phyloP scores from a whole-genome alignment of 768 basidiomycete genomes.

The Boletales sp. region DNA sequence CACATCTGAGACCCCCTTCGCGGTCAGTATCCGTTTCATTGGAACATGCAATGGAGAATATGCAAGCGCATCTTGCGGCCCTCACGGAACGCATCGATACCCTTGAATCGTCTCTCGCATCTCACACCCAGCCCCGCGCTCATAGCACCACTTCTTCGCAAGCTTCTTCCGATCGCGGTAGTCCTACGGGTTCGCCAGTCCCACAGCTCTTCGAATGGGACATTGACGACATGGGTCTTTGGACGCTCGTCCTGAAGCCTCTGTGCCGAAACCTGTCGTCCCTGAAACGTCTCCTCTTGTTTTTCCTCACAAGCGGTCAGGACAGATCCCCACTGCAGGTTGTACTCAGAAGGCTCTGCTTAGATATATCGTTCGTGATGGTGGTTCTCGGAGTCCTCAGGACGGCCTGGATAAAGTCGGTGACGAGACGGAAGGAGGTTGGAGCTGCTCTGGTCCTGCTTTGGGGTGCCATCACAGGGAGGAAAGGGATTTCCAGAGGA shows the following conservation, averaged over 20 bases:
- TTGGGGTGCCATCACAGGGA: slow-evolving; percentile 69
- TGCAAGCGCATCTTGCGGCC: slow-evolving; percentile 80
- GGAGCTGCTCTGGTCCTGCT: slow-evolving; percentile 58
- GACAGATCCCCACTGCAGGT: slow-evolving; percentile 62
- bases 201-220: slow-evolving; percentile 50
- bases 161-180: slow-evolving; percentile 39
- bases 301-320: slow-evolving; percentile 54
- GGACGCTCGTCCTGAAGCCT: slow-evolving; percentile 71
- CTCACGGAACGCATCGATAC: slow-evolving; percentile 80
- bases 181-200: slow-evolving; percentile 34
- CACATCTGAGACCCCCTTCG: slow-evolving; percentile 43
- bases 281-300: slow-evolving; percentile 48
- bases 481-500: slow-evolving; percentile 50
- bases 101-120: slow-evolving; percentile 44
- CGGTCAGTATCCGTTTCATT: slow-evolving; percentile 34
- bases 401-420: slow-evolving; percentile 63
- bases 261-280: slow-evolving; percentile 47
- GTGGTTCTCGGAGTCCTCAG: slow-evolving; percentile 58
- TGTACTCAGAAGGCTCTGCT: slow-evolving; percentile 67
- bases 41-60: slow-evolving; percentile 74
- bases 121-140: slow-evolving; percentile 24
- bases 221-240: slow-evolving; percentile 79
- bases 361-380: slow-evolving; percentile 75
- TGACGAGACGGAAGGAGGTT: slow-evolving; percentile 67
- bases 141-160: slow-evolving; percentile 42